Evolutionary conservation across 805 yeast species (phyloP).

Genomic region (Zygotorulaspora florentina): DNA sequence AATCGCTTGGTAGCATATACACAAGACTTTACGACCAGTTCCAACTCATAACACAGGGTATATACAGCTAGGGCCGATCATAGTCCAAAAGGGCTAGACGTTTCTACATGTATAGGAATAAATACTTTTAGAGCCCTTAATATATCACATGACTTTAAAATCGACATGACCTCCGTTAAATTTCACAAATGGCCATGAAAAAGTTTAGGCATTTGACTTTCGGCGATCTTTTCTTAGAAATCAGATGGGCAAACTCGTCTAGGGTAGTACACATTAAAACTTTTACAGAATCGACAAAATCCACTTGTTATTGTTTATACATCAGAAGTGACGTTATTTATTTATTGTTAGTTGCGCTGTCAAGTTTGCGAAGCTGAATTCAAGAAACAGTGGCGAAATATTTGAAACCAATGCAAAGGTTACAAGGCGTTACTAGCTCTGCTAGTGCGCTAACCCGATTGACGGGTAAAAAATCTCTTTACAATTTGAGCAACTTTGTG

Average conservation of each 20-base stretch:
- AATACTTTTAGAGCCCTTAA: background rate
- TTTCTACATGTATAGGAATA: background rate
- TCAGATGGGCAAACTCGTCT: too few species aligned
- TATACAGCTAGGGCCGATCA: conserved; percentile 49
- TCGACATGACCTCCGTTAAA: too few species aligned
- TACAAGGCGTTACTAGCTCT: background rate
- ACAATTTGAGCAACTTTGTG: background rate
- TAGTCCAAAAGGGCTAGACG: too few species aligned
- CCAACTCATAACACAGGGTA: conserved; percentile 93
- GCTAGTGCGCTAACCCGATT: background rate
- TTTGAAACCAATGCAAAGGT: background rate
- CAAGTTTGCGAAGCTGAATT: too few species aligned
- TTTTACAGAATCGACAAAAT: too few species aligned
- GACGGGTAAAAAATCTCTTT: background rate
- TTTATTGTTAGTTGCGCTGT: too few species aligned
- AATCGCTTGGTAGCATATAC: conserved; percentile 81
- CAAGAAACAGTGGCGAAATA: background rate
- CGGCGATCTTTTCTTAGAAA: too few species aligned
- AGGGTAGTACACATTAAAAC: too few species aligned
- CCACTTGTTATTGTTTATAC: too few species aligned
- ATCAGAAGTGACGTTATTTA: too few species aligned
- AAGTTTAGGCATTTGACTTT: too few species aligned
- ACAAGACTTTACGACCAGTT: conserved; percentile 93
- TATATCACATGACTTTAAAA: background rate
- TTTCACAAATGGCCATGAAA: too few species aligned